Evolutionary conservation across 2,329 filamentous ascomycete genomes (phyloP), one percentile per base, ranked within the genome.

Genomic region (Hypoxylon sp.): DNA sequence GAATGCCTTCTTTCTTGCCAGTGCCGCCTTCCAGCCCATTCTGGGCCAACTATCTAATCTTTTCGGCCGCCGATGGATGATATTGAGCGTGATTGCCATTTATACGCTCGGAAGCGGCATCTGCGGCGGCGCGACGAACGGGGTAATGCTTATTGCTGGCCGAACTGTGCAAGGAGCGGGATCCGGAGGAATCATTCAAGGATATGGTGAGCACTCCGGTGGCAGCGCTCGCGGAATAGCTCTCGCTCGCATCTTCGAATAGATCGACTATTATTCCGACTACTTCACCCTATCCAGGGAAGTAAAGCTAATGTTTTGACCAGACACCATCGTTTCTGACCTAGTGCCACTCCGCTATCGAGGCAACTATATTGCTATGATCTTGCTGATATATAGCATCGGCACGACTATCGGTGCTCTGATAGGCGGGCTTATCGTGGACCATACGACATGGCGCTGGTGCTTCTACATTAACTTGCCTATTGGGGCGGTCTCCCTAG

Each of bases 391-490:
- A 1, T 68, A 56, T 20, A 59, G 54, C 1, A 34, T 69, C 6
- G 64, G 61, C 5, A 63, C 61, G 0, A 28, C 68, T 1, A 13
- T 73, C 1, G 70, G 69, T 1, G 69, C 70, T 7, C n/a, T 69
- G 2, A 51, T 72, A 1, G 69, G 70, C 17, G 60, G 72, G 3
- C 58, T 64, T 1, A 64, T 73, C 6, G 59, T 67, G 0, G 22
- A 41, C 4, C 20, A 17, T 10, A 65, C 57, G 0, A 68, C 61
- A 1, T 74, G 71, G 71, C 52, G 71, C 22, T 74, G 71, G 71
- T 54, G 69, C 2, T 70, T 72, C 47, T 72, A 67, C 17, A 50
- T 78, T 10, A 77, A 77, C 53, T 64, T 78, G 0, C 75, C 75
- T 17, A 62, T 76, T 60, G 68, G 74, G 53, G 73, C 68, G 51